Conservation (phyloP, 441 rosid genomes). For the Croton laevigatus region DNA sequence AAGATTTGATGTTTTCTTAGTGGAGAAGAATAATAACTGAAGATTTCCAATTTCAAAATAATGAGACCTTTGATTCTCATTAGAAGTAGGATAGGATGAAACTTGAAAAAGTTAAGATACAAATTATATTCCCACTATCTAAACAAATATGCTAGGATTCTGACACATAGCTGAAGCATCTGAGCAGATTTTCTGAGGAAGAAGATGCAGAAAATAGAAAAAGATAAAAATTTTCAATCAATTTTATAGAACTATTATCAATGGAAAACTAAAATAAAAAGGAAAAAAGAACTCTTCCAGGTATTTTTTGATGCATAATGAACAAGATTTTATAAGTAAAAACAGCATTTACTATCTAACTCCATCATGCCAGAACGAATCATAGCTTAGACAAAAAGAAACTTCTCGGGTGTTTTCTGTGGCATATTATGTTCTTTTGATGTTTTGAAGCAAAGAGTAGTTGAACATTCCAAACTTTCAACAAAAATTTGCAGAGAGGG, state of each 20-base stretch:
- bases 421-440: not conserved
- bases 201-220: no score
- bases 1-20: not conserved
- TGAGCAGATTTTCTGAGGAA: not conserved
- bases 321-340: not conserved
- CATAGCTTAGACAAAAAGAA: not conserved
- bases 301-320: not conserved
- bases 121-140: constrained; percentile 7
- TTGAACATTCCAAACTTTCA: not conserved
- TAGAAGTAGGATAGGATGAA: not conserved
- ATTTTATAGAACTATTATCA: not conserved
- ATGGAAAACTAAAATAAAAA: not conserved
- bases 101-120: not conserved
- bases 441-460: not conserved
- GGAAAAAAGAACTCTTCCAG: not conserved
- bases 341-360: constrained; percentile 8
- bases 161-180: constrained; percentile 6
- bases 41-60: constrained; percentile 10
- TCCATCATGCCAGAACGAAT: not conserved
- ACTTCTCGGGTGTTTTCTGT: not conserved
- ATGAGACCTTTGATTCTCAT: constrained; percentile 1
- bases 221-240: not conserved
- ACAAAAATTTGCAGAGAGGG: not conserved
- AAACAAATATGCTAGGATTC: not conserved
- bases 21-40: constrained; percentile 11